Conservation (phyloP, 1,139 yeast genomes). For the Hemisphaericaspora xylofermentans region DNA sequence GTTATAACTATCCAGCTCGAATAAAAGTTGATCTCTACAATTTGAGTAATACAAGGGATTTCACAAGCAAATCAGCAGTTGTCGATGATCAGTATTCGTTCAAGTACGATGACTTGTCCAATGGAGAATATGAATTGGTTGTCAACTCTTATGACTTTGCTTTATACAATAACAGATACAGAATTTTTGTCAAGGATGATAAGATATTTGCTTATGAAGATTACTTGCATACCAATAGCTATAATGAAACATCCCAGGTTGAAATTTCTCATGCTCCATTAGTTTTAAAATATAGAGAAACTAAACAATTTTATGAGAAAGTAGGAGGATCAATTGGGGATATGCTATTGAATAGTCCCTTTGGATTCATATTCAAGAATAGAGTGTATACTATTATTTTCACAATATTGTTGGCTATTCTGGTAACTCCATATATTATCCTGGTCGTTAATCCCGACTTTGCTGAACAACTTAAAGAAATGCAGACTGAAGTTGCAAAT, state of each 20-base stretch:
- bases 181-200: conserved; percentile 23
- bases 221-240: conserved; percentile 17
- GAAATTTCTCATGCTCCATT: conserved; percentile 24
- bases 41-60: conserved; percentile 11
- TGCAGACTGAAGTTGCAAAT: conserved; percentile 17
- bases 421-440: conserved; percentile 36
- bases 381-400: conserved; percentile 37
- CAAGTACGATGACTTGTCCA: conserved; percentile 21
- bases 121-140: conserved; percentile 37
- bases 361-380: conserved; percentile 44
- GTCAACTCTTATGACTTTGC: conserved; percentile 40
- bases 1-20: conserved; percentile 37
- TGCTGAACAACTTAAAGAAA: conserved; percentile 33
- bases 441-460: conserved; percentile 37
- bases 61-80: conserved; percentile 15
- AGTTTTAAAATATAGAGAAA: conserved; percentile 20
- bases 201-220: conserved; percentile 25
- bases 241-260: conserved; percentile 20
- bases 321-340: conserved; percentile 32
- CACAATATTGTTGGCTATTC: conserved; percentile 27
- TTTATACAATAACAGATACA: conserved; percentile 26
- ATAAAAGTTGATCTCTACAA: conserved; percentile 29
- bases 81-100: conserved; percentile 30
- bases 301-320: conserved; percentile 37
- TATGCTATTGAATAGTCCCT: conserved; percentile 41